These are phyloP conservation scores for Annulohypoxylon maeteangense DNA, from an alignment of 495 filamentous ascomycete species.

Conservation along the genomic window DNA sequence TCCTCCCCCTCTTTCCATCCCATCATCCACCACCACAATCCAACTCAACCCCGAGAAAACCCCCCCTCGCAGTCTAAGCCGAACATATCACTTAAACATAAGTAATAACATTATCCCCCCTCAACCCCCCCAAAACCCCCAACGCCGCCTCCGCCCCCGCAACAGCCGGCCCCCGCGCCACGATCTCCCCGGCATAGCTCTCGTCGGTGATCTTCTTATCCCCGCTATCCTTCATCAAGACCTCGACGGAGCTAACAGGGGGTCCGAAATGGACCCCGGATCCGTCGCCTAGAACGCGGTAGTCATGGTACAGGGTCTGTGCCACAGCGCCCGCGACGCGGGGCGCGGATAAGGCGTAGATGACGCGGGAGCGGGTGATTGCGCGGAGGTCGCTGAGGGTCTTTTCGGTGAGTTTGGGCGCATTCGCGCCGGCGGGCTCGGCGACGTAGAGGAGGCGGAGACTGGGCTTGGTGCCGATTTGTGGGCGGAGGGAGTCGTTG, in stretches of 20 bases:
- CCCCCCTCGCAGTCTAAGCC: no score
- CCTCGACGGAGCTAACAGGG: conserved; percentile 81
- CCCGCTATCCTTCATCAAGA: conserved; percentile 71
- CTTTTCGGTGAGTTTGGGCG: conserved; percentile 67
- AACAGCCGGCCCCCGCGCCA: conserved; percentile 75
- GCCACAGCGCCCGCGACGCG: conserved; percentile 84
- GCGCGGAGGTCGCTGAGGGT: conserved; percentile 82
- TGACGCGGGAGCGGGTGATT: conserved; percentile 80
- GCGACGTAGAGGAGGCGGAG: conserved; percentile 79
- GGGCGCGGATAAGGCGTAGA: conserved; percentile 86
- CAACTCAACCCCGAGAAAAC: no score
- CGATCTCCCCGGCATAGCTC: conserved; percentile 70
- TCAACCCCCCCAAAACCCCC: conserved; percentile 65
- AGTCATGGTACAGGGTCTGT: conserved; percentile 90
- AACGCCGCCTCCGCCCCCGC: conserved; percentile 68
- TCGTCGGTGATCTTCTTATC: conserved; percentile 69
- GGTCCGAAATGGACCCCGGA: conserved; percentile 80
- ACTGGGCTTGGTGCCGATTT: conserved; percentile 71
- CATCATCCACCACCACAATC: no score
- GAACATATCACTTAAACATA: no score
- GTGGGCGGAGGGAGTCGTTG: conserved; percentile 68
- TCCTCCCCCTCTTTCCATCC: no score
- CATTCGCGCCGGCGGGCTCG: conserved; percentile 64
- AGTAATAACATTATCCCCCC: conserved; percentile 65
- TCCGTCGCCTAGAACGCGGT: conserved; percentile 68